These are phyloP conservation scores for Conoideocrella luteorostrata DNA, from an alignment of 2,329 filamentous ascomycete species.

Conservation along the genomic window DNA sequence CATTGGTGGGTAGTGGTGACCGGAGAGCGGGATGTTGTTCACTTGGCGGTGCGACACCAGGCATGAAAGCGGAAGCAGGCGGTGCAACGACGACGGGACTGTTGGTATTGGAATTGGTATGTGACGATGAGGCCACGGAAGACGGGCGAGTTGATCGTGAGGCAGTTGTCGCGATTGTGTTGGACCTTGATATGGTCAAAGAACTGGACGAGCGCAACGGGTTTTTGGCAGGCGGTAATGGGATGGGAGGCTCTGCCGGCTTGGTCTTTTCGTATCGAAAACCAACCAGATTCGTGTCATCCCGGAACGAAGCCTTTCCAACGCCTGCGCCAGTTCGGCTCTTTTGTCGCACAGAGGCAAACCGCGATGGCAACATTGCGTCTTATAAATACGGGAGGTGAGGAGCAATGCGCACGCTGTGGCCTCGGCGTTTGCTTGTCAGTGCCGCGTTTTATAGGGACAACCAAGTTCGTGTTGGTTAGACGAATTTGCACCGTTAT, in stretches of 20 bases:
- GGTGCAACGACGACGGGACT: conserved; percentile 25
- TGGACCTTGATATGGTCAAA: conserved; percentile 15
- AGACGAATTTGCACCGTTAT: no score
- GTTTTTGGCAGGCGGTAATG: conserved; percentile 36
- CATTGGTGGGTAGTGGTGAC: conserved; percentile 12
- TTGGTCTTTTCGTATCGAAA: conserved; percentile 57
- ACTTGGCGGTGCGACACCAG: conserved; percentile 35
- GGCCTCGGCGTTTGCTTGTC: not conserved
- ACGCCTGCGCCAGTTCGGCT: conserved; percentile 25
- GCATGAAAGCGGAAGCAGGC: conserved; percentile 16
- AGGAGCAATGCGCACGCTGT: not conserved
- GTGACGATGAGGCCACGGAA: conserved; percentile 12
- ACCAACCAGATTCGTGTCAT: conserved; percentile 45
- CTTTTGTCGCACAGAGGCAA: conserved; percentile 37
- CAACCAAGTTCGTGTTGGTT: no score
- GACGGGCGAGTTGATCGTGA: conserved; percentile 7
- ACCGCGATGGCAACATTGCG: conserved; percentile 32
- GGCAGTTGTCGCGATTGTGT: conserved; percentile 12
- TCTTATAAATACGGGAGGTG: not conserved
- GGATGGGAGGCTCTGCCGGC: conserved; percentile 51
- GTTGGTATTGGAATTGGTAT: no score
- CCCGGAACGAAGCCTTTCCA: conserved; percentile 31
- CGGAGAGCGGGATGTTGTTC: conserved; percentile 51
- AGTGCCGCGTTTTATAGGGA: not conserved
- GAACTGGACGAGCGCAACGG: conserved; percentile 14